Conservation (phyloP, 2,329 filamentous ascomycete species). For the Fusarium tuaranense region DNA sequence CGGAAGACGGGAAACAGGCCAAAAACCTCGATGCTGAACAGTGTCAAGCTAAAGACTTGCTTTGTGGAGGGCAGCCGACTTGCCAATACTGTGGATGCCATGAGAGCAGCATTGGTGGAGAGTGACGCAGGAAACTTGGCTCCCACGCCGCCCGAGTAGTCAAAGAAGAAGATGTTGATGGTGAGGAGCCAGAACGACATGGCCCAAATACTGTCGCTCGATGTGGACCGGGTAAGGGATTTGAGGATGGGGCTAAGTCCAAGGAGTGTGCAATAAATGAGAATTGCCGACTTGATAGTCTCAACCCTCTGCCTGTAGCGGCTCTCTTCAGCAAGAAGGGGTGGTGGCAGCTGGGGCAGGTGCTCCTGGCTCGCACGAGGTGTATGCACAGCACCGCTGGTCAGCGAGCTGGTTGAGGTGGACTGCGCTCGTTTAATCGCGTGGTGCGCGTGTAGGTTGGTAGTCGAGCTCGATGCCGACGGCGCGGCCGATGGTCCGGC, state of each 20-base stretch:
- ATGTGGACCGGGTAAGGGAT: constrained; percentile 93
- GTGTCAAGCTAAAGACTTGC: constrained; percentile 92
- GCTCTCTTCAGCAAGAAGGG: constrained; percentile 50
- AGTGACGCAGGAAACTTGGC: constrained; percentile 78
- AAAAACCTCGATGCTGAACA: constrained; percentile 98
- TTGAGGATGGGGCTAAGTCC: constrained; percentile 96
- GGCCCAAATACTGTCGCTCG: constrained; percentile 96
- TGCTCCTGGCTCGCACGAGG: constrained; percentile 48
- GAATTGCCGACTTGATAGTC: constrained; percentile 89
- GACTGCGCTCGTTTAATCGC: constrained; percentile 59
- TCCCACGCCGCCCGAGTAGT: constrained; percentile 82
- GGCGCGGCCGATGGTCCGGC: constrained; percentile 41
- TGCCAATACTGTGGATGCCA: constrained; percentile 95
- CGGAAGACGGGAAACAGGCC: constrained; percentile 97
- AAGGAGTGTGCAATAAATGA: constrained; percentile 93
- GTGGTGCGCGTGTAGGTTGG: constrained; percentile 53
- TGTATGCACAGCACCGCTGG: constrained; percentile 44
- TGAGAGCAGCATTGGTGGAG: constrained; percentile 94
- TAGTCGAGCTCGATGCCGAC: constrained; percentile 59
- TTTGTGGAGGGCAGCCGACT: constrained; percentile 90
- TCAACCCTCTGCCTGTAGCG: constrained; percentile 69
- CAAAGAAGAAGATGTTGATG: constrained; percentile 98
- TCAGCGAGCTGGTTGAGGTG: constrained; percentile 67
- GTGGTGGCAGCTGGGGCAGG: constrained; percentile 44
- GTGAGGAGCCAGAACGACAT: constrained; percentile 92